Percentiles rank a stretch among this genome's conserved stretches.
These are phyloP conservation scores for Nannochloris sp. DNA, from an alignment of 139 green algal genomes.

Conservation along the genomic window DNA sequence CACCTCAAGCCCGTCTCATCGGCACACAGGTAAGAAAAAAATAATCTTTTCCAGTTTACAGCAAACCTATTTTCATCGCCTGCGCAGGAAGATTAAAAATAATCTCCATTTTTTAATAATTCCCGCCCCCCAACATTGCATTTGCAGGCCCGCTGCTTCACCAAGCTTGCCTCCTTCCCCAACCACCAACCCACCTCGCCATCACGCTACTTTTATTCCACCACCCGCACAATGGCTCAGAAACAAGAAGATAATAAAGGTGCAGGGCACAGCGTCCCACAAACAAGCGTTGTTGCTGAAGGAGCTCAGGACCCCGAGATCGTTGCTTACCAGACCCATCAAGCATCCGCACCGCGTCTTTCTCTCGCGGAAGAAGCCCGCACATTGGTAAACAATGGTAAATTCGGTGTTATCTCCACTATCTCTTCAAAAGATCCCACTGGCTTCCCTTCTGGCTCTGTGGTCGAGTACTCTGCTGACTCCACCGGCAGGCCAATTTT, in stretches of 20 bases:
- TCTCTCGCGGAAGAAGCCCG: slow-evolving; percentile 52
- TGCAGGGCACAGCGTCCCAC: slow-evolving; percentile 13
- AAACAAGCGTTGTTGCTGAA: not conserved
- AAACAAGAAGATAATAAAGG: too few species aligned
- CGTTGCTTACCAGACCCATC: slow-evolving; percentile 35
- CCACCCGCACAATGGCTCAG: not conserved
- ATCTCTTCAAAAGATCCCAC: slow-evolving; percentile 10
- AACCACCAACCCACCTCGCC: not conserved
- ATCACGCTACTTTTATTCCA: not conserved
- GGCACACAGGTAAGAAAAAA: too few species aligned
- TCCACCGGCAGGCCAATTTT: slow-evolving; percentile 51
- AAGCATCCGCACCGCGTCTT: slow-evolving; percentile 37
- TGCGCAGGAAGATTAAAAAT: too few species aligned
- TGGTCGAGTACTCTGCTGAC: slow-evolving; percentile 33
- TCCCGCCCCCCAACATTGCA: too few species aligned
- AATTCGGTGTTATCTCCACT: slow-evolving; percentile 55
- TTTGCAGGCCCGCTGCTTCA: too few species aligned
- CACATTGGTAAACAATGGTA: slow-evolving; percentile 49
- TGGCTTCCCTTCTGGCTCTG: slow-evolving; percentile 51
- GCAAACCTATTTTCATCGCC: too few species aligned
- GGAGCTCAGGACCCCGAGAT: slow-evolving; percentile 30
- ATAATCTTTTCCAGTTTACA: too few species aligned
- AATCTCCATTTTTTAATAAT: too few species aligned
- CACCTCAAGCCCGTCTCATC: too few species aligned
- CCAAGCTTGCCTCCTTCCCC: not conserved